Evolutionary conservation across 192 early-diverging fungal genomes (phyloP), one percentile per base, ranked within the genome.

Genomic region (Coemansia pectinata): DNA sequence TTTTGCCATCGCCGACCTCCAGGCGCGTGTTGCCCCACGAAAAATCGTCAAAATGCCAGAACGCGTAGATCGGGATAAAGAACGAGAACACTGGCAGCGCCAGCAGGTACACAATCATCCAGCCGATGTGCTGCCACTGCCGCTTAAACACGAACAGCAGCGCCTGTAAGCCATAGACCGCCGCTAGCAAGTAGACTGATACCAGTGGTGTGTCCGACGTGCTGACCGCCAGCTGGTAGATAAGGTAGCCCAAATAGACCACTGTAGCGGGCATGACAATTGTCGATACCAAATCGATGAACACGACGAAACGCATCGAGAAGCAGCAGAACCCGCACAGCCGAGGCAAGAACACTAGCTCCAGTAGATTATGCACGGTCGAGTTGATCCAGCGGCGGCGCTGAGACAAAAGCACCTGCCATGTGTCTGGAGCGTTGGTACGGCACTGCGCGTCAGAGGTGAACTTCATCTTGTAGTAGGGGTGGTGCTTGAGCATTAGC

Each of bases 31-130:
- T 97, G 74, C 96, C 98, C 98, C 98, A 99, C 34, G 95, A 96
- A 71, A 99, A 99, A 78, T 99, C 96, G 79, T 99, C 98, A 86
- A 98, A 96, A 87, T 98, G 96, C 98, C 98, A 99, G 88, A 98
- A 99, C 5, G 98, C 87, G 70, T 99, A 99, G 38, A 95, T 71
- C 31, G 92, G 93, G 59, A 94, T 89, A 59, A 90, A 92, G 74
- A 94, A 91, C n/a, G 90, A 89, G 69, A 96, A 98, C 25, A 97
- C 88, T 1, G 96, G 96, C 71, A 97, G 88, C 10, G 97, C 95
- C 50, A 97, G 72, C 60, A 98, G 91, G 67, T 93, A 95, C 57
- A 98, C 92, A 65, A 99, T 90, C 96, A 99, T 97, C 97, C 97
- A 98, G 15, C 92, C 92, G 75, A 98, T 93, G 70, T 93, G 93